Conservation (phyloP, 2,329 filamentous ascomycete species). For the Aureobasidium zeae region DNA sequence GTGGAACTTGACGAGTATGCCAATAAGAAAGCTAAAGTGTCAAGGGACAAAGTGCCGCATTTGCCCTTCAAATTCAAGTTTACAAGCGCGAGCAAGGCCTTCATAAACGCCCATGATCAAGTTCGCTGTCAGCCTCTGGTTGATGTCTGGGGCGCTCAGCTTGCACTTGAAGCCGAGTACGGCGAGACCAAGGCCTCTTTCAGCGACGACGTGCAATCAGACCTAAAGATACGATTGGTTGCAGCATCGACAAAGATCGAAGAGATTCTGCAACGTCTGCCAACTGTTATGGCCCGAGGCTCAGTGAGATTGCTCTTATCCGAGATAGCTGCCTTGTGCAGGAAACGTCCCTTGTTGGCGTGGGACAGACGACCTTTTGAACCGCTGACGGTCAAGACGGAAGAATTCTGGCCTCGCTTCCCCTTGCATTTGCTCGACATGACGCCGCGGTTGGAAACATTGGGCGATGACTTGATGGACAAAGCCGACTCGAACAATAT, state of each 20-base stretch:
- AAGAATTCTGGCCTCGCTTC: conserved; percentile 60
- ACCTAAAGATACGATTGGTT: not conserved
- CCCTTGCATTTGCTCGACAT: conserved; percentile 56
- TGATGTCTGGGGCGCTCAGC: conserved; percentile 8
- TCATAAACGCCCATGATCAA: not conserved
- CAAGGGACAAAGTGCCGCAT: not conserved
- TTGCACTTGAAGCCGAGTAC: conserved; percentile 3
- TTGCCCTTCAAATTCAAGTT: not conserved
- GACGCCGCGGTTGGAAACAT: conserved; percentile 42
- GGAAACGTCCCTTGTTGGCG: conserved; percentile 33
- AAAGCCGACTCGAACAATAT: conserved; percentile 20
- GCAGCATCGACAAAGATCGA: not conserved
- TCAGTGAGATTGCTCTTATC: not conserved
- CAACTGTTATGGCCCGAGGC: not conserved
- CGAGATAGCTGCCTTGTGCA: conserved; percentile 22
- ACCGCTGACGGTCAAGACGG: conserved; percentile 47
- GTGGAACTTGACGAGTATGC: not conserved
- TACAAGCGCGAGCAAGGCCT: not conserved
- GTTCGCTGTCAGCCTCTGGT: not conserved
- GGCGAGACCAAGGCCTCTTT: not conserved
- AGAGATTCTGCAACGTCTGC: not conserved
- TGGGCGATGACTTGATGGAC: conserved; percentile 25
- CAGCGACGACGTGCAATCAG: not conserved
- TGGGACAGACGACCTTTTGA: conserved; percentile 67
- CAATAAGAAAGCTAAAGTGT: not conserved